Evolutionary conservation across 805 yeast genomes (phyloP).

Genomic region (Clavispora vitiphila): DNA sequence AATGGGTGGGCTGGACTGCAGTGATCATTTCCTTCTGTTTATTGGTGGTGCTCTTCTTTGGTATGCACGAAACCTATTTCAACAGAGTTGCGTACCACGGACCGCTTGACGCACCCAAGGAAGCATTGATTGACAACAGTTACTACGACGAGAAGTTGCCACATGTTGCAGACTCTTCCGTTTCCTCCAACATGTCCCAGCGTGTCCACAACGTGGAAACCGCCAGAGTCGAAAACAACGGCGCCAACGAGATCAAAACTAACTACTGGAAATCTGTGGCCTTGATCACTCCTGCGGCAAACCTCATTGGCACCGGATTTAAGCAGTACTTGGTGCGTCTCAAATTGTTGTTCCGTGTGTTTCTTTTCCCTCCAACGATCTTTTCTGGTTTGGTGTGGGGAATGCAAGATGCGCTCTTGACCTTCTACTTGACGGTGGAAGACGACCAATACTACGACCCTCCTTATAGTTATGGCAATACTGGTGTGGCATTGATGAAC

Average conservation of each 20-base stretch:
- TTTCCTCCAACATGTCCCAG: constrained; percentile 10
- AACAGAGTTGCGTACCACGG: constrained; percentile 37
- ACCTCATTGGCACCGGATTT: constrained; percentile 58
- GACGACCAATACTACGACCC: constrained; percentile 60
- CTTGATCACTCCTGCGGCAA: constrained; percentile 51
- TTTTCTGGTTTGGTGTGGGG: constrained; percentile 77
- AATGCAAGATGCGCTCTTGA: constrained; percentile 67
- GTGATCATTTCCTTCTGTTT: constrained; percentile 48
- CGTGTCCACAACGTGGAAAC: constrained; percentile 12
- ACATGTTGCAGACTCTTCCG: constrained; percentile 3
- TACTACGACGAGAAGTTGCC: neutral
- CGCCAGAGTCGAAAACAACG: constrained; percentile 22
- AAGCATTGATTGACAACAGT: neutral
- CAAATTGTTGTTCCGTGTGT: constrained; percentile 47
- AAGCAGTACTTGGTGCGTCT: constrained; percentile 58
- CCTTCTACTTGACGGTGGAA: constrained; percentile 70
- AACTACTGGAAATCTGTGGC: constrained; percentile 45
- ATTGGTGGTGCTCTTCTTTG: constrained; percentile 48
- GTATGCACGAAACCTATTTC: constrained; percentile 67
- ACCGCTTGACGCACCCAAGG: neutral
- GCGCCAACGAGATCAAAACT: constrained; percentile 32
- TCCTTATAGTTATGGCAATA: constrained; percentile 62
- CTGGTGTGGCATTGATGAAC: constrained; percentile 72
- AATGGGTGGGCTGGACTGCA: constrained; percentile 78
- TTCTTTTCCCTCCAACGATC: constrained; percentile 60